These are phyloP conservation scores for Metarhizium guizhouense DNA, from an alignment of 2,329 filamentous ascomycete species.

Conservation along the genomic window DNA sequence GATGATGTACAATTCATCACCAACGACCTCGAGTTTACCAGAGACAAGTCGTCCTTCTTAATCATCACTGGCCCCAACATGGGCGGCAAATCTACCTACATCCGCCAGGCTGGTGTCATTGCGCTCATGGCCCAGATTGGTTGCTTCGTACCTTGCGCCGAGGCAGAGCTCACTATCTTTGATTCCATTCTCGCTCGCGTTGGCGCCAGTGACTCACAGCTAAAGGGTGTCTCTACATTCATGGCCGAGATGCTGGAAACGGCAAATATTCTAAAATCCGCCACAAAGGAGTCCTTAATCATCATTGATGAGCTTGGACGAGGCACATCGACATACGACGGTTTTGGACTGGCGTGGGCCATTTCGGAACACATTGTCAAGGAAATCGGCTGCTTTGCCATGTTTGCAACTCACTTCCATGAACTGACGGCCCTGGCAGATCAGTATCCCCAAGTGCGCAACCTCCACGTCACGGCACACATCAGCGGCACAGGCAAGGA, in stretches of 20 bases:
- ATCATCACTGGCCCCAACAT: slow-evolving; percentile 98
- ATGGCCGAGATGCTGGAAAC: slow-evolving; percentile 99
- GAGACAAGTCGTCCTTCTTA: slow-evolving; percentile 76
- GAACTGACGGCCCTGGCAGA: slow-evolving; percentile 88
- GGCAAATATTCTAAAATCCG: slow-evolving; percentile 94
- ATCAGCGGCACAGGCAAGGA: slow-evolving; percentile 49
- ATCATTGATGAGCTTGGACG: slow-evolving; percentile 97
- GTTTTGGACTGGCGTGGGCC: slow-evolving; percentile 97
- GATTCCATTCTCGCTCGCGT: slow-evolving; percentile 95
- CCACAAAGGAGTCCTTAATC: slow-evolving; percentile 89
- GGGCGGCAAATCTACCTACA: slow-evolving; percentile 98
- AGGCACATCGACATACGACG: slow-evolving; percentile 95
- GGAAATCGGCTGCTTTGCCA: slow-evolving; percentile 86
- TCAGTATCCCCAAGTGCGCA: slow-evolving; percentile 77
- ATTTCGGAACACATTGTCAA: slow-evolving; percentile 96
- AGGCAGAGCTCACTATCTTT: slow-evolving; percentile 90
- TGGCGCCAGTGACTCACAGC: slow-evolving; percentile 89
- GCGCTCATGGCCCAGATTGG: slow-evolving; percentile 95
- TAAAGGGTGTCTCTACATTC: slow-evolving; percentile 96
- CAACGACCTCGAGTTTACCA: slow-evolving; percentile 79
- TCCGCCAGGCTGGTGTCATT: slow-evolving; percentile 93
- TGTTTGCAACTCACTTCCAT: slow-evolving; percentile 98
- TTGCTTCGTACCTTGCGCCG: slow-evolving; percentile 86
- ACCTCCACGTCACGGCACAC: slow-evolving; percentile 93
- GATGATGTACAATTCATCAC: slow-evolving; percentile 98